Base-by-base conservation (phyloP, 1,139 yeast genomes). In the Protomyces gravidus region DNA sequence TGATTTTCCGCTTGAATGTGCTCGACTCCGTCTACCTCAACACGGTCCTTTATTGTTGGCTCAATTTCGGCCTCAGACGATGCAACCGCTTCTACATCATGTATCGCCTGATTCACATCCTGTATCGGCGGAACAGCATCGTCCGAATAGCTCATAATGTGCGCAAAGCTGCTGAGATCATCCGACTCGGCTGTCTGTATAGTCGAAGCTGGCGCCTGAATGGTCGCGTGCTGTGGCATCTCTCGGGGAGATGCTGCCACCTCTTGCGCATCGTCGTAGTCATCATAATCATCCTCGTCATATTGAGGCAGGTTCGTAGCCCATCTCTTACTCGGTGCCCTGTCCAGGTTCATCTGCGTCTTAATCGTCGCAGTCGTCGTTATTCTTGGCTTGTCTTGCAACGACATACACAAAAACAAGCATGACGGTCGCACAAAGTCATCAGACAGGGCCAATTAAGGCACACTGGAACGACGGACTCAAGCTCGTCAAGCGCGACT, bases 381-480 rank as follows among this genome's bases (percentile, higher is more conserved):
- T n/a, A n/a, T n/a, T n/a, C n/a, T n/a, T n/a, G n/a, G n/a, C n/a
- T n/a, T n/a, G n/a, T n/a, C n/a, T n/a, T n/a, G n/a, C n/a, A n/a
- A n/a, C n/a, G n/a, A 1, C 32, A 28, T 9, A 28, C 32, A n/a
- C n/a, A n/a, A 28, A 28, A 28, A 13, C 13, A 9, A 9, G 21
- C 42, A 36, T 36, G 42, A 36, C 42, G 17, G 23, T 36, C 42
- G 42, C 23, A 2, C 17, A 36, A 36, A 36, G 42, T 36, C 55
- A 50, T 26, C 55, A 50, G 45, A 39, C 47, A n/a, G 55, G 55
- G 23, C 42, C 42, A 26, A 50, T 50, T n/a, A 30, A 36, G 7
- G 28, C 48, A 7, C 55, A 50, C 15, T 50, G 55, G 55, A 50
- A 50, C 33, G 50, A 23, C 32, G 42, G 42, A 15, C 42, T 36